Evolutionary conservation across 352 stramenopile species (phyloP).

Genomic region (Thraustochytrium sp.): DNA sequence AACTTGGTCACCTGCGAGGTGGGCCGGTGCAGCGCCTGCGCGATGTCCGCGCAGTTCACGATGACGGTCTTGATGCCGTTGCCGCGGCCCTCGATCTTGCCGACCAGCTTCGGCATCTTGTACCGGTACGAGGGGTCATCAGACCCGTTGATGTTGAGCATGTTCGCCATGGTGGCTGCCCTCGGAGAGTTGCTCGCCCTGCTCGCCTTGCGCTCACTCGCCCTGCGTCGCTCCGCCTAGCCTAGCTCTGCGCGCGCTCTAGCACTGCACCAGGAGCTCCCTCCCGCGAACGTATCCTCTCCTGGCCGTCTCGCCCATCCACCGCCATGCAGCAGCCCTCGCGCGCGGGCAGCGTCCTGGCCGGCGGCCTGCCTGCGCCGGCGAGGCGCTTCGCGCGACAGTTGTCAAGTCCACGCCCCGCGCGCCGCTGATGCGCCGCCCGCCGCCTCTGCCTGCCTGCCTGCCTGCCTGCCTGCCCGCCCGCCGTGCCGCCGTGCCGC

Average conservation of each 20-base stretch:
- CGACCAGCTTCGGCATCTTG: constrained; percentile 93
- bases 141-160: constrained; percentile 49
- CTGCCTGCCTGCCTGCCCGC: too few relatives aligned
- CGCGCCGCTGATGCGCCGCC: too few relatives aligned
- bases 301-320: not conserved
- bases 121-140: constrained; percentile 90
- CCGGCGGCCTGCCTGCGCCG: too few relatives aligned
- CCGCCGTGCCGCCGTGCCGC: too few relatives aligned
- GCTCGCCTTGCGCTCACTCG: not conserved
- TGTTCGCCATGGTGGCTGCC: constrained; percentile 17
- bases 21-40: constrained; percentile 79
- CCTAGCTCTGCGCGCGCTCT: too few relatives aligned
- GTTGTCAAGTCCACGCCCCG: too few relatives aligned
- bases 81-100: constrained; percentile 95
- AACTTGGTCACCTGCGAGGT: constrained; percentile 95
- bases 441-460: too few relatives aligned
- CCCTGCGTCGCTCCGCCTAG: too few relatives aligned
- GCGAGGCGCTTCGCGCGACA: too few relatives aligned
- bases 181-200: not conserved
- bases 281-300: constrained; percentile 1
- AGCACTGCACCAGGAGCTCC: too few relatives aligned
- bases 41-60: constrained; percentile 93
- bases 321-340: constrained; percentile 22
- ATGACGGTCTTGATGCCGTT: constrained; percentile 99
- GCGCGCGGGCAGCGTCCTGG: too few relatives aligned